Percentiles rank a stretch among this genome's conserved stretches.
phyloP scores from a whole-genome alignment of 2,329 filamentous ascomycete genomes.

The Venturia effusa region DNA sequence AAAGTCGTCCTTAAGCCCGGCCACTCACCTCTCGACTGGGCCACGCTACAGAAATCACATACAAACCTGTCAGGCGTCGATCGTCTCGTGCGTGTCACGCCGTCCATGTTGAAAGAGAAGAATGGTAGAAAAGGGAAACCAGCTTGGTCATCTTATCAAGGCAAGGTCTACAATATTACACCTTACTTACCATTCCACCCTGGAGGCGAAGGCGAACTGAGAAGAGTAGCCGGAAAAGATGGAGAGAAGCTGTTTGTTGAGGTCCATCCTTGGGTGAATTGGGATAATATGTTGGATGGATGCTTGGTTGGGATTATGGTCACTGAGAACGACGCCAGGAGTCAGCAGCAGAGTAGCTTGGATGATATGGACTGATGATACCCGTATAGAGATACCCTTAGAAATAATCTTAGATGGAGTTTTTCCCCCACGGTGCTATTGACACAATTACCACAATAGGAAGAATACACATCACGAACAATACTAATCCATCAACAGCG shows the following conservation, averaged over 20 bases:
- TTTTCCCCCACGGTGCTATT: too few relatives aligned
- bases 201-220: constrained; percentile 70
- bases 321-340: constrained; percentile 7
- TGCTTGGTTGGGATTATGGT: constrained; percentile 44
- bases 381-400: constrained; percentile 2
- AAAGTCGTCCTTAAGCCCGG: constrained; percentile 80
- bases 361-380: constrained; percentile 12
- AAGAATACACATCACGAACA: too few relatives aligned
- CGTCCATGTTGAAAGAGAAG: constrained; percentile 64
- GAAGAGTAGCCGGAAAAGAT: constrained; percentile 67
- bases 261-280: constrained; percentile 57
- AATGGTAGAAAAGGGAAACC: constrained; percentile 77
- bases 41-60: constrained; percentile 66
- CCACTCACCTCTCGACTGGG: constrained; percentile 94
- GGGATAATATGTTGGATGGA: constrained; percentile 53
- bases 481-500: too few relatives aligned
- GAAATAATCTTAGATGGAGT: neutral
- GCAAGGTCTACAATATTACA: constrained; percentile 87
- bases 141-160: constrained; percentile 82
- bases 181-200: constrained; percentile 88
- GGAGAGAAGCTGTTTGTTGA: constrained; percentile 51
- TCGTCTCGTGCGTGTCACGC: constrained; percentile 62
- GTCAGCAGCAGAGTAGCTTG: neutral
- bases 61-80: constrained; percentile 36
- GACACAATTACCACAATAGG: too few relatives aligned